These are phyloP conservation scores for Cryptomeria japonica DNA, from an alignment of 75 land plant species.

Conservation along the genomic window DNA sequence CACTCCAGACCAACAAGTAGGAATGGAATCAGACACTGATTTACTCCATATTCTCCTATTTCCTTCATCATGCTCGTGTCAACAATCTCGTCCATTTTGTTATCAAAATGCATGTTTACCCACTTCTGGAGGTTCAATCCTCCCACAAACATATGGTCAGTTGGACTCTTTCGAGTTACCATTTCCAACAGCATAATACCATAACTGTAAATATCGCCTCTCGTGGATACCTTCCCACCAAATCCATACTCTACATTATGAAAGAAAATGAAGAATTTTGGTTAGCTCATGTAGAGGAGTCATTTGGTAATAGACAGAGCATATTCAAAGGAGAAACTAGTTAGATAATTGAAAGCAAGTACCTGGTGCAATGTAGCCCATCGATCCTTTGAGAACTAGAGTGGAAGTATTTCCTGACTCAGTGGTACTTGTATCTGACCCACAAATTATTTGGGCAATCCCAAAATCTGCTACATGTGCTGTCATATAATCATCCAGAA, in stretches of 20 bases:
- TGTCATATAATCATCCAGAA: too few relatives aligned
- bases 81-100: background rate
- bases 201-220: too few relatives aligned
- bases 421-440: background rate
- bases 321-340: too few relatives aligned
- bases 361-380: constrained; percentile 3
- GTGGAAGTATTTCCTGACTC: too few relatives aligned
- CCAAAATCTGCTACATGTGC: constrained; percentile 9
- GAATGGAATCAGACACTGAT: background rate
- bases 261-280: background rate
- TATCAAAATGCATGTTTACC: too few relatives aligned
- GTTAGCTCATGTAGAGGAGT: too few relatives aligned
- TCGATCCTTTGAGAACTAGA: background rate
- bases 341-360: background rate
- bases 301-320: too few relatives aligned
- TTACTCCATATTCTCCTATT: background rate
- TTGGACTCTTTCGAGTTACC: too few relatives aligned
- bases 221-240: background rate
- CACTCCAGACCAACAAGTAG: background rate
- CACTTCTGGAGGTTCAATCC: too few relatives aligned
- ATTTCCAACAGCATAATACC: too few relatives aligned
- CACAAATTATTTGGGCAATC: background rate
- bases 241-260: background rate
- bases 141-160: too few relatives aligned
- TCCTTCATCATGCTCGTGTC: background rate